Conservation (phyloP, 2,329 filamentous ascomycete genomes). For the Fusarium sp. region DNA sequence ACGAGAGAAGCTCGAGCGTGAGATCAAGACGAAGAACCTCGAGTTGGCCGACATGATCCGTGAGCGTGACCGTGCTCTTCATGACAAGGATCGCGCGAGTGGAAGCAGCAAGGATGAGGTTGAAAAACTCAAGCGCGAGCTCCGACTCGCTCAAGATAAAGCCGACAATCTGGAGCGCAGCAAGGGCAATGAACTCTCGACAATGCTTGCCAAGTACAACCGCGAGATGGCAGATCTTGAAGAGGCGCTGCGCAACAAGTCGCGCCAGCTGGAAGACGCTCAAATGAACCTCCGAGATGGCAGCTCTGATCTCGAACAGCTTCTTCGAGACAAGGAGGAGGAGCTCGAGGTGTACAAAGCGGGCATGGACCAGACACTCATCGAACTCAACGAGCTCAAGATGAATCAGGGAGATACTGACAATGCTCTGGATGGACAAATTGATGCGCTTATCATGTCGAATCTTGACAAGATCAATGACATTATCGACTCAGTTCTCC, state of each 20-base stretch:
- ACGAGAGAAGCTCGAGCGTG: conserved; percentile 93
- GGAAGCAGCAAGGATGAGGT: conserved; percentile 92
- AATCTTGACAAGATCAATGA: conserved; percentile 95
- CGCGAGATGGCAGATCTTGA: conserved; percentile 97
- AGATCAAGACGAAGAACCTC: conserved; percentile 99
- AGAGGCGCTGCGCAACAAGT: conserved; percentile 90
- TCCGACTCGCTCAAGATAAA: conserved; percentile 90
- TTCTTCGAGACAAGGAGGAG: conserved; percentile 93
- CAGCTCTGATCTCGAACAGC: conserved; percentile 84
- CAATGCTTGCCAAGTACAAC: conserved; percentile 95
- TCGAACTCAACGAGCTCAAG: conserved; percentile 91
- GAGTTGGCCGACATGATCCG: conserved; percentile 98
- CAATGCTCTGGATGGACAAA: conserved; percentile 85
- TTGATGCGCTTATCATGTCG: conserved; percentile 87
- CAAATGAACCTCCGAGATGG: conserved; percentile 82
- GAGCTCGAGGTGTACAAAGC: conserved; percentile 98
- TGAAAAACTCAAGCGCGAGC: conserved; percentile 93
- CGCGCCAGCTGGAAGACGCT: conserved; percentile 84
- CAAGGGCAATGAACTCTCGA: conserved; percentile 95
- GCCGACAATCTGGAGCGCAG: conserved; percentile 91
- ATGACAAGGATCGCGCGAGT: conserved; percentile 89
- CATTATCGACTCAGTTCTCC: conserved; percentile 95
- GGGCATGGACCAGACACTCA: conserved; percentile 94
- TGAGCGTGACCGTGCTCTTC: conserved; percentile 90
- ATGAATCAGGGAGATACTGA: conserved; percentile 80